A percentile compares a stretch with the other conserved stretches of the same genome.
phyloP scores from a whole-genome alignment of 1,139 yeast genomes.

The Hansenula sp. region DNA sequence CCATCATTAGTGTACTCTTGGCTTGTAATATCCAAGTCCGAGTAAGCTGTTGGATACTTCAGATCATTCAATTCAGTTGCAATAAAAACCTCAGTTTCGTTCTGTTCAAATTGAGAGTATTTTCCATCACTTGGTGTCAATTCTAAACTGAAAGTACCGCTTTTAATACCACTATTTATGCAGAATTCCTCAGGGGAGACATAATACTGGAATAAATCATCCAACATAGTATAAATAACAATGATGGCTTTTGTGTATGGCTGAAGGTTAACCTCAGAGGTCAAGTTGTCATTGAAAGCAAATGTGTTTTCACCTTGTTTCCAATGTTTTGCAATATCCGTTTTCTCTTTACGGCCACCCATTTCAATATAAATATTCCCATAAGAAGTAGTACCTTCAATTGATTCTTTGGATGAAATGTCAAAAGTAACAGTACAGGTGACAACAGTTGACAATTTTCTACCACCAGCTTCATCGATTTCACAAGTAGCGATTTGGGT shows the following conservation, averaged over 20 bases:
- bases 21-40: not conserved
- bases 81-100: not conserved
- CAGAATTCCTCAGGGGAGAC: conserved; percentile 6
- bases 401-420: not conserved
- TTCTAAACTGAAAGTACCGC: conserved; percentile 8
- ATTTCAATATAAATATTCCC: not conserved
- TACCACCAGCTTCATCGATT: not conserved
- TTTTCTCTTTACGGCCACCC: not conserved
- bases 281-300: conserved; percentile 9
- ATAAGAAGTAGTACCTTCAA: not conserved
- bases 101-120: not conserved
- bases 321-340: not conserved
- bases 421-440: not conserved
- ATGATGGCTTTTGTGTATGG: conserved; percentile 2
- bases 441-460: not conserved
- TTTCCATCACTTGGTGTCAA: not conserved
- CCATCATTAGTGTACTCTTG: not conserved
- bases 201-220: conserved; percentile 11
- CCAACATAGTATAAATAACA: conserved; percentile 11
- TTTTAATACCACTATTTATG: conserved; percentile 1
- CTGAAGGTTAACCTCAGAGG: not conserved
- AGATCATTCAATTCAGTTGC: not conserved
- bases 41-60: not conserved
- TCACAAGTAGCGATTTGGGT: not conserved
- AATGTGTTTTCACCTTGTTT: conserved; percentile 1